phyloP scores from a whole-genome alignment of 805 yeast species.

The Wilhelminamyces savonicus region DNA sequence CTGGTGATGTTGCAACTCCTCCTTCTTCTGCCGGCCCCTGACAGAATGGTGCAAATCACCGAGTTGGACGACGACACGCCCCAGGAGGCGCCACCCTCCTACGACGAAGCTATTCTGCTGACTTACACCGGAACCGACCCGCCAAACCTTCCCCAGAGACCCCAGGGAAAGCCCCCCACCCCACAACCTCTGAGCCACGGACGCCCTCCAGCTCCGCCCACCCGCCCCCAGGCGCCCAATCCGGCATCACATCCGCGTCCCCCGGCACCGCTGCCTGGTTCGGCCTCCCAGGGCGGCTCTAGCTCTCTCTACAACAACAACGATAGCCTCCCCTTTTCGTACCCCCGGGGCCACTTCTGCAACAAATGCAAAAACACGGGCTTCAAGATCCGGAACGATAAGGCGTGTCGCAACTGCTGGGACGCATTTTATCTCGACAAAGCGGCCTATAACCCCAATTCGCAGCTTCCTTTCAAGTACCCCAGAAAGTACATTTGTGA shows the following conservation, averaged over 20 bases:
- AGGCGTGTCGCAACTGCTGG: conserved; percentile 27
- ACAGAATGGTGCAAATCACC: too few relatives aligned
- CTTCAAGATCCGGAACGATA: conserved; percentile 18
- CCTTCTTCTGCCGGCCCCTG: too few relatives aligned
- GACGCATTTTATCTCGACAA: conserved; percentile 16
- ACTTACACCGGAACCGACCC: conserved; percentile 11
- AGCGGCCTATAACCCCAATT: conserved; percentile 36
- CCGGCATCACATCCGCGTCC: neutral
- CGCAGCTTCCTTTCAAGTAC: conserved; percentile 56
- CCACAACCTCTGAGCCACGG: conserved; percentile 1
- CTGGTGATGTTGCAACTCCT: conserved; percentile 3
- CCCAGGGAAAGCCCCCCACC: conserved; percentile 8
- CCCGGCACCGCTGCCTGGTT: conserved; percentile 2
- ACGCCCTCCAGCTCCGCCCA: conserved; percentile 2
- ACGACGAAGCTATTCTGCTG: conserved; percentile 36
- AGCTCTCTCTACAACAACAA: conserved; percentile 13
- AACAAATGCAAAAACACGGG: conserved; percentile 31
- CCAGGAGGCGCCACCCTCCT: conserved; percentile 37
- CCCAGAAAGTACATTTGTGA: conserved; percentile 57
- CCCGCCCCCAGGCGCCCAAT: conserved; percentile 2
- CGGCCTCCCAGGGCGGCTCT: too few relatives aligned
- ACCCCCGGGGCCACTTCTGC: conserved; percentile 25
- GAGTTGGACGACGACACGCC: too few relatives aligned
- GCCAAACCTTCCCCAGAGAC: too few relatives aligned
- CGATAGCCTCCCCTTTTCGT: conserved; percentile 19